Evolutionary conservation across 1,284 basidiomycete species (phyloP), one percentile per base, ranked within the genome.

Genomic region (Leccinum subrobustum): DNA sequence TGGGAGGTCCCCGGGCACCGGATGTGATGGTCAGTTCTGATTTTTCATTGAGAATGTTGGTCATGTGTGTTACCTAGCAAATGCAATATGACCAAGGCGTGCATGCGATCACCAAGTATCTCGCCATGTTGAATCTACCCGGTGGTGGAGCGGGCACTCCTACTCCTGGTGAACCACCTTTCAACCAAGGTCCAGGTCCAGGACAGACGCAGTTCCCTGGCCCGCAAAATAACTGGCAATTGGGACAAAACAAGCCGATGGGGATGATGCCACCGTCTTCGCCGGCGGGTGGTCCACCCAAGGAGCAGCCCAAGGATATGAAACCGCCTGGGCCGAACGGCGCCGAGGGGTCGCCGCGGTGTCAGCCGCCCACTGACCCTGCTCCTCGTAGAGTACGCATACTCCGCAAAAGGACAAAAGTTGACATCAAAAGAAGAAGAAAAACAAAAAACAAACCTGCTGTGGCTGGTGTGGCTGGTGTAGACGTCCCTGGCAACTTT

Each of bases 251-350:
- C 57, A 83, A 80, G 60, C 68, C 75, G 6, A 77, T 76, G 73
- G 70, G 70, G 65, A 77, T 79, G 73, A 79, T 80, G 69, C 79
- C 79, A 29, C 85, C 85, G 1, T 84, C 83, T 3, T 84, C 84
- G 1, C 81, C 83, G 47, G 72, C 83, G 47, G 72, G 72, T 14
- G 78, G 76, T 3, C 72, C 74, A 12, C 60, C 75, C 16, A 82
- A 82, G 64, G 81, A 82, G 57, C 75, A 77, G 25, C 60, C 69
- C 55, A 71, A 71, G 47, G 73, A 78, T 51, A 67, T 66, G 16
- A 67, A 73, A 52, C 57, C 56, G 6, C 58, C 64, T 53, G 50
- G 60, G 14, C 60, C 54, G 54, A 60, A 70, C 44, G 61, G 29
- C 29, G 8, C 29, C 8, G 8, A 29, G 29, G 29, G 29, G 29